A percentile compares a stretch with the other conserved stretches of the same genome.
Evolutionary conservation across 1,284 basidiomycete species (phyloP).

Genomic region (Ustilago trichophora): DNA sequence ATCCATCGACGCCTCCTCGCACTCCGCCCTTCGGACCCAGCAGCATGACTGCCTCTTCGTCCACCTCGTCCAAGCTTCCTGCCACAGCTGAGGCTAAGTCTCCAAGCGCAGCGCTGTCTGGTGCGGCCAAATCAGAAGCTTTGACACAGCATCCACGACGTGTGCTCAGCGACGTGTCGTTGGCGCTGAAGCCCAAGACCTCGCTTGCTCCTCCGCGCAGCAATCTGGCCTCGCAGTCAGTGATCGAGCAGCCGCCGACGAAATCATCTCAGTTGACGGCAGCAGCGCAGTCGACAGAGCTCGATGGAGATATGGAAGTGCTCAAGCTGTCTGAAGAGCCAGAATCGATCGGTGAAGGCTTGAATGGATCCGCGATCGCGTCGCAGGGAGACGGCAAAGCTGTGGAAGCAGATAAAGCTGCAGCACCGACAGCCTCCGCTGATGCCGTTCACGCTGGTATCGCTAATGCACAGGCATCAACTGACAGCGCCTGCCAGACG

Average conservation of each 20-base stretch:
- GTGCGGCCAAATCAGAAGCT: conserved; percentile 3
- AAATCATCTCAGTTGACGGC: neutral
- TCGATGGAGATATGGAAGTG: conserved; percentile 17
- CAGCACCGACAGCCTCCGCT: neutral
- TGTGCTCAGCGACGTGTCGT: conserved; percentile 54
- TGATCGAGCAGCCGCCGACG: neutral
- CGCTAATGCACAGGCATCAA: neutral
- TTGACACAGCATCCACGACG: conserved; percentile 32
- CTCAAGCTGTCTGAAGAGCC: conserved; percentile 22
- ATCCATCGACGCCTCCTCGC: conserved; percentile 40
- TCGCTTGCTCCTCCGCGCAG: neutral
- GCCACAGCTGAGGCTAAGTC: conserved; percentile 1
- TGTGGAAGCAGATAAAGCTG: neutral
- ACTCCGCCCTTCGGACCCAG: conserved; percentile 33
- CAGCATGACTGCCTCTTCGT: conserved; percentile 36
- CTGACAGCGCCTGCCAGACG: conserved; percentile 62
- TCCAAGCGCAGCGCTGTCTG: conserved; percentile 14
- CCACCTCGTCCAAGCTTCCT: conserved; percentile 21
- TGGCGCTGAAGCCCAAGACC: conserved; percentile 41
- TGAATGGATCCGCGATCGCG: neutral
- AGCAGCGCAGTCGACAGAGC: neutral
- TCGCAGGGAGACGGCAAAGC: neutral
- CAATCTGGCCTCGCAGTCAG: conserved; percentile 3
- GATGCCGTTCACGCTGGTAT: neutral
- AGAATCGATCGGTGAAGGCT: neutral